Conservation (phyloP, 306 rosid species). For the Lagenaria siceraria region DNA sequence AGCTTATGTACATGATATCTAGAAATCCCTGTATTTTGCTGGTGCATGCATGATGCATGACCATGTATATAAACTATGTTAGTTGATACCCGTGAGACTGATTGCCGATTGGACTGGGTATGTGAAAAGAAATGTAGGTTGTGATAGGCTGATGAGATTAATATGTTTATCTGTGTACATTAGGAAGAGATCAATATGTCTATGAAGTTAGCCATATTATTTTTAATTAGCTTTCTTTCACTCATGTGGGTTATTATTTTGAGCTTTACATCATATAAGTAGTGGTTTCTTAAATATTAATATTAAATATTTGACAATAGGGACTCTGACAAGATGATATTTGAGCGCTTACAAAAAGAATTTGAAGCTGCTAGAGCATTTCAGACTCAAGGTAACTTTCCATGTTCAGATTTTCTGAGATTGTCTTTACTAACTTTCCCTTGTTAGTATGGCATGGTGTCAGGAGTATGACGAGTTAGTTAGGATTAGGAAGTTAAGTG, state of each 20-base stretch:
- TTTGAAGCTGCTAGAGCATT: slow-evolving; percentile 75
- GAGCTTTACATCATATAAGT: neutral
- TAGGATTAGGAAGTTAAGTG: neutral
- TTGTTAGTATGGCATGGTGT: neutral
- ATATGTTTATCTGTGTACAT: neutral
- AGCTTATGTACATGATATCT: neutral
- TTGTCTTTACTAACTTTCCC: neutral
- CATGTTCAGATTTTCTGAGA: neutral
- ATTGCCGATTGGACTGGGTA: neutral
- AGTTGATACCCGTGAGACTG: neutral
- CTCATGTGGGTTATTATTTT: neutral
- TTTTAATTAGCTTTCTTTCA: neutral
- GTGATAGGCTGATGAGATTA: neutral
- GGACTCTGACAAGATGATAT: slow-evolving; percentile 81
- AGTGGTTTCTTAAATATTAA: neutral
- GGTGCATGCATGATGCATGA: neutral
- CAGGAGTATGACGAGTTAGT: neutral
- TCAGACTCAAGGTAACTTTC: slow-evolving; percentile 68
- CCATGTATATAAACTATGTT: neutral
- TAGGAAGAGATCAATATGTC: neutral
- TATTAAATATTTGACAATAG: slow-evolving; percentile 20
- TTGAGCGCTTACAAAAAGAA: slow-evolving; percentile 71
- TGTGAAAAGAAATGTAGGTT: neutral
- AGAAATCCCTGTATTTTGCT: neutral
- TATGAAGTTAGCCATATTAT: neutral